A percentile compares a stretch with the other conserved stretches of the same genome.
Evolutionary conservation across 306 rosid genomes (phyloP).

Genomic region (Styphnolobium japonicum): DNA sequence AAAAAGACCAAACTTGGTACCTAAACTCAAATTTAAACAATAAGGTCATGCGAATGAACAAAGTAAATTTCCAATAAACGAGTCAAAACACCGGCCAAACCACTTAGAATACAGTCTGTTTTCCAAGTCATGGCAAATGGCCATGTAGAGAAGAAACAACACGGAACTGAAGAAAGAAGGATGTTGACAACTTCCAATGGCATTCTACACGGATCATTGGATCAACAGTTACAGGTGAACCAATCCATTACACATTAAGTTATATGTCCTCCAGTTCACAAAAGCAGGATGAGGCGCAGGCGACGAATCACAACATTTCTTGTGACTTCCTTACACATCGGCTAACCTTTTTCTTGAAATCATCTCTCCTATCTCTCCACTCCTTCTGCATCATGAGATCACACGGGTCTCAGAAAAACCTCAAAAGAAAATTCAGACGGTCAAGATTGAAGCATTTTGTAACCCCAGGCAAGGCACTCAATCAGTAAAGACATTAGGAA

Average conservation of each 20-base stretch:
- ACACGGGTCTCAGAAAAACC: not conserved
- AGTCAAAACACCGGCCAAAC: conserved; percentile 48
- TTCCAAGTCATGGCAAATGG: conserved; percentile 42
- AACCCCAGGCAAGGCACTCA: not conserved
- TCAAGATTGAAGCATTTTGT: not conserved
- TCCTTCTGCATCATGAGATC: conserved; percentile 64
- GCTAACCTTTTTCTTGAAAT: conserved; percentile 91
- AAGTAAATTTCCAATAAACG: conserved; percentile 35
- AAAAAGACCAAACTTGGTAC: conserved; percentile 15
- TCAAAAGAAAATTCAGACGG: not conserved
- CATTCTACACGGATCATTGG: conserved; percentile 52
- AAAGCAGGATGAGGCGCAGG: conserved; percentile 20
- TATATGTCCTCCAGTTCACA: conserved; percentile 41
- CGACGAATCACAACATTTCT: conserved; percentile 60
- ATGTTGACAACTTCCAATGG: conserved; percentile 46
- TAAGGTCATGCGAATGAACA: conserved; percentile 34
- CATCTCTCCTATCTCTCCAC: conserved; percentile 96
- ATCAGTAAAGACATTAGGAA: not conserved
- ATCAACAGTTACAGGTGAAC: conserved; percentile 37
- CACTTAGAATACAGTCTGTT: conserved; percentile 56
- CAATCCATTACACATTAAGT: conserved; percentile 37
- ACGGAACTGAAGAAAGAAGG: conserved; percentile 39
- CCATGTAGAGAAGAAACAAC: conserved; percentile 33
- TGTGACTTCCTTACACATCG: conserved; percentile 95
- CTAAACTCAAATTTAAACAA: conserved; percentile 23